Evolutionary conservation across 116 monocot species (phyloP), one percentile per base, ranked within the genome.

Genomic region (Dioscorea cayenensis): DNA sequence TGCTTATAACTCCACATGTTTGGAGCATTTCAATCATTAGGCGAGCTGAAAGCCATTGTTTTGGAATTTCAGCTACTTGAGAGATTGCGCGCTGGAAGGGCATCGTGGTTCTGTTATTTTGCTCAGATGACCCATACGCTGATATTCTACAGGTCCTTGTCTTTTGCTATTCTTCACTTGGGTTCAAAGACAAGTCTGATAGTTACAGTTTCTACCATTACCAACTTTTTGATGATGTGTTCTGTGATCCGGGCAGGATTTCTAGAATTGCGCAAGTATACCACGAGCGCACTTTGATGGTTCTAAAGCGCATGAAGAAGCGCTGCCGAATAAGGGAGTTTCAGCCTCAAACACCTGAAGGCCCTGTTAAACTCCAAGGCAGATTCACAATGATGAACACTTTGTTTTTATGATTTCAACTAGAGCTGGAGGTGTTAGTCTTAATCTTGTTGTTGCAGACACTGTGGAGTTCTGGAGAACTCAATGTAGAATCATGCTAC

Each of bases 91-190:
- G 73, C 49, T 16, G 67, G n/a, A 51, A 23, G 88, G 96, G 35
- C 90, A 92, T 73, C 90, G 90, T 55, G 86, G n/a, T 96, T 79
- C 77, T 96, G 63, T 65, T 96, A 28, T 96, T 96, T 84, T n/a
- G 82, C 96, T 82, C 92, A 96, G 79, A 92, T 96, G 96, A 96
- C 96, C 63, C 92, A 79, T 77, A 96, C 96, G 20, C 90, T 96
- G 90, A 96, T 74, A 88, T 96, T 84, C 88, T 96, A 68, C 93
- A 96, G 90, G 96, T 95, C 21, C 59, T 38, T 66, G 22, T 22
- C 23, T 66, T 78, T 59, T 71, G 20, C 2, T 1, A 7, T 55
- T 29, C 1, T 55, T 14, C 3, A 38, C 65, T 48, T 25, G 10
- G 16, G 63, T 66, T 66, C 2, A 3, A 0, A 14, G 3, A 55